These are phyloP conservation scores for Pharus latifolius DNA, from an alignment of 176 grass and related monocot species.

Conservation along the genomic window DNA sequence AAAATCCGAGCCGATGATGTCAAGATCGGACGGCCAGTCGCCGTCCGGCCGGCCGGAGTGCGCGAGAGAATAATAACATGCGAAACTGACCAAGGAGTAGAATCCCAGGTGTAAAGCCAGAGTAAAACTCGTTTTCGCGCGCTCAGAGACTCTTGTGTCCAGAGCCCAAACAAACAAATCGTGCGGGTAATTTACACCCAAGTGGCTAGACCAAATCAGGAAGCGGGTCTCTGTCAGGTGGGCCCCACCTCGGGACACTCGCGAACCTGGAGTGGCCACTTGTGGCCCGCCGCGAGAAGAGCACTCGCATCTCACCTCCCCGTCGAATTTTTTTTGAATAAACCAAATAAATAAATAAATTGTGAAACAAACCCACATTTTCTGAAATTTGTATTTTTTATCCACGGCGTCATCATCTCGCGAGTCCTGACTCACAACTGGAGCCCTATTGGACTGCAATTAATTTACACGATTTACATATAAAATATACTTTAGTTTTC, in stretches of 20 bases:
- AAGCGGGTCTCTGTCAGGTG: not conserved
- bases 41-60: conserved; percentile 29
- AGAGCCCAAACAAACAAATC: no score
- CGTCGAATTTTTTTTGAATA: no score
- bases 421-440: no score
- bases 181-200: no score
- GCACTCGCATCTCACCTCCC: conserved; percentile 15
- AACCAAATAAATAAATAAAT: no score
- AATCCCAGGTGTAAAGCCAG: not conserved
- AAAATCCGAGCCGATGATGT: not conserved
- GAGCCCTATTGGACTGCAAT: no score
- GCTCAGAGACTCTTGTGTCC: no score
- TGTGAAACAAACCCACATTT: no score
- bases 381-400: no score
- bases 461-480: no score
- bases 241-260: not conserved
- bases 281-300: not conserved
- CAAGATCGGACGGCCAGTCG: conserved; percentile 1
- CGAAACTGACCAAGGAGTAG: conserved; percentile 9
- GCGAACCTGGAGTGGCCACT: not conserved
- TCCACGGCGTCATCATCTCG: no score
- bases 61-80: conserved; percentile 28
- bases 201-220: not conserved
- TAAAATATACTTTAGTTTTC: no score
- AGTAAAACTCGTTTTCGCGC: not conserved